These are phyloP conservation scores for Citrullus amarus DNA, from an alignment of 306 rosid species.

Conservation along the genomic window DNA sequence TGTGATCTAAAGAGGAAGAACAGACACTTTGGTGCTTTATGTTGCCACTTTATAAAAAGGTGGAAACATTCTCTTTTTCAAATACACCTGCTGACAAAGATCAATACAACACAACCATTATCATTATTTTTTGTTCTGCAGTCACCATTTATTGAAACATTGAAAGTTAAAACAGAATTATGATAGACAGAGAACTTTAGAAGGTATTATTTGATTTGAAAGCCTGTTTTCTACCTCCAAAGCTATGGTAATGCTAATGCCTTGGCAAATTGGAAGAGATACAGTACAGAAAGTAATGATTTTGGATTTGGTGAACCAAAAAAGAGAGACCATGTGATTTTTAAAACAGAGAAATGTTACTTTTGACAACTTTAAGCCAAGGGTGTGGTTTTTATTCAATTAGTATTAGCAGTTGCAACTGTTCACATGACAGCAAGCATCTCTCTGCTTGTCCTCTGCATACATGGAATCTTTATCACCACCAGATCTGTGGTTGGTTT, in stretches of 20 bases:
- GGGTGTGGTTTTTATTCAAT: background rate
- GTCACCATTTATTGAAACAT: background rate
- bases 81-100: background rate
- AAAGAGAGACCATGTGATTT: conserved; percentile 9
- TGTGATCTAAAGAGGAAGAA: too few species aligned
- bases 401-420: conserved; percentile 24
- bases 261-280: background rate
- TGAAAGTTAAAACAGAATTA: background rate
- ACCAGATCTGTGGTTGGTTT: background rate
- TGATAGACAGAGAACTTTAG: background rate
- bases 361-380: background rate
- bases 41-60: background rate
- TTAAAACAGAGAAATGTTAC: background rate
- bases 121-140: background rate
- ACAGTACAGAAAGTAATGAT: background rate
- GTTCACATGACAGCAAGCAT: conserved; percentile 31
- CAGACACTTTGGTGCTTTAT: background rate
- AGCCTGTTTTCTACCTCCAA: background rate
- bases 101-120: background rate
- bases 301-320: conserved; percentile 3
- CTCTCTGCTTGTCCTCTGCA: conserved; percentile 19
- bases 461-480: conserved; percentile 4
- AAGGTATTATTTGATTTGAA: background rate
- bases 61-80: background rate
- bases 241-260: background rate